Evolutionary conservation across 441 rosid species (phyloP), one percentile per base, ranked within the genome.

Genomic region (Macaranga tanarius): DNA sequence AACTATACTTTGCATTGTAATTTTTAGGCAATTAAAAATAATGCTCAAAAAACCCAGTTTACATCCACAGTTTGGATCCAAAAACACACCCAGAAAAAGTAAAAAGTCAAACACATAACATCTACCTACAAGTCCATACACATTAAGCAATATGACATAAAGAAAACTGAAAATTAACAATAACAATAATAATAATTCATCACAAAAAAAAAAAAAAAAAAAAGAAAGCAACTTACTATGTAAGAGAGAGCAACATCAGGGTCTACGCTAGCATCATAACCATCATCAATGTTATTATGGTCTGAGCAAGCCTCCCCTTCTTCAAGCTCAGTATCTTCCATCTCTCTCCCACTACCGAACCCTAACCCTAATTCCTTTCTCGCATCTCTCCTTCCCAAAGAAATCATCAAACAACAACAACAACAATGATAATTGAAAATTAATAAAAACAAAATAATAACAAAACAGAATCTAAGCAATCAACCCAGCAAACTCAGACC

Each of bases 261-360:
- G 89, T 92, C 96, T 44, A 87, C 68, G 82, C 63, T 76, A 61
- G 77, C 84, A 76, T 71, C 80, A 66, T 72, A 81, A 80, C 83
- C 89, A 79, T 80, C 88, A 69, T 85, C 85, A 62, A 73, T 67
- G 54, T 67, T 65, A 63, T 73, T 80, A 74, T 86, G 85, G 81
- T 87, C 89, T 42, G 93, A 92, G 85, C 89, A 93, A 77, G 98
- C 97, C 77, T 93, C 98, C 65, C 98, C 98, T 87, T 93, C 98
- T 86, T 93, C 98, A 78, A 92, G 95, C 83, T 93, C 98, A 70
- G 87, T 83, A 74, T 93, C 98, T 65, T 88, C 95, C 97, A 90
- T 90, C 51, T 67, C 84, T 77, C 82, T 75, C 67, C 70, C 79
- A 67, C 74, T 78, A 47, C 78, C 82, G 74, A 81, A 77, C 76